phyloP scores from a whole-genome alignment of 129 eudicot genomes.

The Lactuca saligna region DNA sequence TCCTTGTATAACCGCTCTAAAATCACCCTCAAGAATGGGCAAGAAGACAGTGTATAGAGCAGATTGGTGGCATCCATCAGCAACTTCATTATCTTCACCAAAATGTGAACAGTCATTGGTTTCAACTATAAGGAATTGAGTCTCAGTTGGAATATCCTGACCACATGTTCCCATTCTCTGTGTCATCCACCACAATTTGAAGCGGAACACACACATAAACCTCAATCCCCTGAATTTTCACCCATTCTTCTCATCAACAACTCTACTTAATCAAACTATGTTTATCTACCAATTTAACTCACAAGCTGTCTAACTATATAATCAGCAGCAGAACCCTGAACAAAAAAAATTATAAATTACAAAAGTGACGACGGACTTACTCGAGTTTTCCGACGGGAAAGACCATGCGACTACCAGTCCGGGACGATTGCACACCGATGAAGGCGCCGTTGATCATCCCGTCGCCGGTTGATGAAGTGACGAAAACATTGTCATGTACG shows the following conservation, averaged over 20 bases:
- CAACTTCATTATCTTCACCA: constrained; percentile 31
- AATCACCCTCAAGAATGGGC: constrained; percentile 94
- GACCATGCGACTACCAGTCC: constrained; percentile 62
- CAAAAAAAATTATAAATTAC: neutral
- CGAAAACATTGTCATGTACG: constrained; percentile 50
- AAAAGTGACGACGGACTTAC: constrained; percentile 31
- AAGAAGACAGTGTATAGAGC: constrained; percentile 68
- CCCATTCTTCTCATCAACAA: constrained; percentile 10
- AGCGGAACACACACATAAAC: constrained; percentile 80
- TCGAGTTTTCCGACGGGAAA: constrained; percentile 79
- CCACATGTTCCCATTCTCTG: constrained; percentile 88
- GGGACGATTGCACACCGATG: constrained; percentile 74
- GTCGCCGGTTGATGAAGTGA: constrained; percentile 60
- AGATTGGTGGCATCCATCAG: constrained; percentile 37
- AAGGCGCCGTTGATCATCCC: constrained; percentile 64
- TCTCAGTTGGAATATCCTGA: constrained; percentile 78
- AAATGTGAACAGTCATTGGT: constrained; percentile 46
- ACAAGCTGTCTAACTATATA: neutral
- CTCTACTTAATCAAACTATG: neutral
- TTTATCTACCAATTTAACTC: neutral
- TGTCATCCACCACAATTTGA: constrained; percentile 97
- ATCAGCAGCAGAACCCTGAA: neutral
- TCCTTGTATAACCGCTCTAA: constrained; percentile 93
- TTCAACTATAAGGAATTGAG: constrained; percentile 80
- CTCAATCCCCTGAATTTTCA: constrained; percentile 66